Evolutionary conservation across 495 filamentous ascomycete species (phyloP).

Genomic region (Penicillium fimorum): DNA sequence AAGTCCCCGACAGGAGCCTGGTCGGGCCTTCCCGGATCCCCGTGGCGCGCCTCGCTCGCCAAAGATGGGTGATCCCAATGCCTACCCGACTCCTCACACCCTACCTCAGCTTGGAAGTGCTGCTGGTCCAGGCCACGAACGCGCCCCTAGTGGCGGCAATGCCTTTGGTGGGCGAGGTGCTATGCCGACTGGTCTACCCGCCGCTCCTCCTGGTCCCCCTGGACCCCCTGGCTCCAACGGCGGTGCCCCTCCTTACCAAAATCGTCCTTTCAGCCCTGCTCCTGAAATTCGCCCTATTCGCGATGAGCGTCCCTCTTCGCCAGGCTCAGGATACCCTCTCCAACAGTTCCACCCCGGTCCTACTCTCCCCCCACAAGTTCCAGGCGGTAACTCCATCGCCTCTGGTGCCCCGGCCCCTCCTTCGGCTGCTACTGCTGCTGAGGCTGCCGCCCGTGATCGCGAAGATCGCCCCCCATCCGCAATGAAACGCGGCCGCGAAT

Average conservation of each 20-base stretch:
- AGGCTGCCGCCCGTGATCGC: slow-evolving; percentile 76
- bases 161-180: slow-evolving; percentile 31
- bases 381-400: slow-evolving; percentile 70
- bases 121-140: slow-evolving; percentile 49
- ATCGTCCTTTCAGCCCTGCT: slow-evolving; percentile 66
- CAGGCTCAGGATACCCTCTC: slow-evolving; percentile 77
- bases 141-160: slow-evolving; percentile 56
- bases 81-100: slow-evolving; percentile 60
- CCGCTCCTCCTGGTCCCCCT: slow-evolving; percentile 20
- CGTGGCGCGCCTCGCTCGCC: slow-evolving; percentile 65
- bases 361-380: slow-evolving; percentile 51
- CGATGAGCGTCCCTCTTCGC: slow-evolving; percentile 81
- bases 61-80: slow-evolving; percentile 56
- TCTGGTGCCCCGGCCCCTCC: slow-evolving; percentile 71
- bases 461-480: slow-evolving; percentile 77
- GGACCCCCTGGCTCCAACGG: slow-evolving; percentile 57
- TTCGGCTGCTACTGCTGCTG: slow-evolving; percentile 69
- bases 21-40: slow-evolving; percentile 72
- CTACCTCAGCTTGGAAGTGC: slow-evolving; percentile 62
- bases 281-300: slow-evolving; percentile 83
- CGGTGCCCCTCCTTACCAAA: slow-evolving; percentile 52
- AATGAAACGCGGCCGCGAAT: slow-evolving; percentile 83
- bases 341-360: slow-evolving; percentile 73
- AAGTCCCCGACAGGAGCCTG: slow-evolving; percentile 66
- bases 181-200: background rate